phyloP scores from a whole-genome alignment of 768 basidiomycete species.

The Neoboletus magnificus region DNA sequence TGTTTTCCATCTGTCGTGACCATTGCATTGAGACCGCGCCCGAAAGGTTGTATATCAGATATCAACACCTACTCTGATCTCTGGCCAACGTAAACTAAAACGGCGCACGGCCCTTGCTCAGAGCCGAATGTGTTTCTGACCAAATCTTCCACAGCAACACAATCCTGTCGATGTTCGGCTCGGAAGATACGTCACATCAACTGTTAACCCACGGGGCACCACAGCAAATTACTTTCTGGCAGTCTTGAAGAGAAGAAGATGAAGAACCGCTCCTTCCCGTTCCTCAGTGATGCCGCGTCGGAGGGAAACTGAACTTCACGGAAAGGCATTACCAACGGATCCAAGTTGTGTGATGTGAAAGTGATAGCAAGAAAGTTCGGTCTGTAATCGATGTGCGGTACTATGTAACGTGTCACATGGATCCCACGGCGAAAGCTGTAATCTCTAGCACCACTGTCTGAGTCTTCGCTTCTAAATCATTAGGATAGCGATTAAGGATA shows the following conservation, averaged over 20 bases:
- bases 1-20: constrained; percentile 58
- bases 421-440: constrained; percentile 1
- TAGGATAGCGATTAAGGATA: constrained; percentile 19
- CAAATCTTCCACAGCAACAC: constrained; percentile 54
- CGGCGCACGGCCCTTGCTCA: constrained; percentile 45
- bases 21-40: not conserved
- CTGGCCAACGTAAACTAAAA: constrained; percentile 70
- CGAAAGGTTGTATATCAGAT: not conserved
- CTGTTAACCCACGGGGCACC: constrained; percentile 60
- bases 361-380: not conserved
- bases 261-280: constrained; percentile 49
- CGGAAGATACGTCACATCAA: constrained; percentile 4
- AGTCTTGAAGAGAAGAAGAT: constrained; percentile 72
- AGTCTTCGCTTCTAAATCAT: constrained; percentile 11
- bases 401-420: not conserved
- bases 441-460: constrained; percentile 8
- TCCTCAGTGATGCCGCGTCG: constrained; percentile 36
- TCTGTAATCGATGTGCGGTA: too few relatives aligned
- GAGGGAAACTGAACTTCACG: constrained; percentile 35
- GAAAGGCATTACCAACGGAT: constrained; percentile 46
- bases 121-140: constrained; percentile 50
- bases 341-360: not conserved
- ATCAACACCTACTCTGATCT: constrained; percentile 49
- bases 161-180: constrained; percentile 49
- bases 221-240: constrained; percentile 46